phyloP scores from a whole-genome alignment of 2,329 filamentous ascomycete species.

The Amphichorda felina region DNA sequence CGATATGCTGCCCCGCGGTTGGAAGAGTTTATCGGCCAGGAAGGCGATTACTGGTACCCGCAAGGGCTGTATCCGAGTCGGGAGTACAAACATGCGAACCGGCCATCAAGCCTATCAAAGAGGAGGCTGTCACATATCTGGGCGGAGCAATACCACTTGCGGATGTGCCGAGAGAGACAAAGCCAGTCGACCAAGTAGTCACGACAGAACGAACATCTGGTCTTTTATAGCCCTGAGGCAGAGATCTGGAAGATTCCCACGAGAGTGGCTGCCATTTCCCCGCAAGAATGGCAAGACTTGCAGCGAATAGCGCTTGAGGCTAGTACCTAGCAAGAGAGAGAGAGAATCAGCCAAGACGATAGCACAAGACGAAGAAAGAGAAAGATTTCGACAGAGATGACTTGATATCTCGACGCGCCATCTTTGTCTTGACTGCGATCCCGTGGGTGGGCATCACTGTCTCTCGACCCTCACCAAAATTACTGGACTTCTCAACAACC shows the following conservation, averaged over 20 bases:
- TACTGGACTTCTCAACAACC: too few relatives aligned
- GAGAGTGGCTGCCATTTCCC: background rate
- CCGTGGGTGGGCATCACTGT: too few relatives aligned
- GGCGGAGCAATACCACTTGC: background rate
- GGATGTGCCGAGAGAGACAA: background rate
- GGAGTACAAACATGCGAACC: background rate
- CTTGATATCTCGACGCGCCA: conserved; percentile 19
- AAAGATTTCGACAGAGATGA: conserved; percentile 31
- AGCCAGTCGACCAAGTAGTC: background rate
- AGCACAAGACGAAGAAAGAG: conserved; percentile 46
- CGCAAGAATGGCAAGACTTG: conserved; percentile 15
- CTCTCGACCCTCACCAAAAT: too few relatives aligned
- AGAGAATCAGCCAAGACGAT: conserved; percentile 45
- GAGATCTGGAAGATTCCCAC: background rate
- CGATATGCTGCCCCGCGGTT: too few relatives aligned
- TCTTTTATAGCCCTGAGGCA: background rate
- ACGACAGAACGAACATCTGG: background rate
- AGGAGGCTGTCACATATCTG: background rate
- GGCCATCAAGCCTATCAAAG: background rate
- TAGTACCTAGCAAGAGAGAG: conserved; percentile 48
- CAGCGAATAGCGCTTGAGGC: conserved; percentile 48
- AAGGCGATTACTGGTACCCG: too few relatives aligned
- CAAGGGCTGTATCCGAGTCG: too few relatives aligned
- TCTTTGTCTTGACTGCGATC: background rate
- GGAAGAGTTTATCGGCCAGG: too few relatives aligned